Base-by-base conservation (phyloP, 768 basidiomycete species). In the Amanita fuliginea region DNA sequence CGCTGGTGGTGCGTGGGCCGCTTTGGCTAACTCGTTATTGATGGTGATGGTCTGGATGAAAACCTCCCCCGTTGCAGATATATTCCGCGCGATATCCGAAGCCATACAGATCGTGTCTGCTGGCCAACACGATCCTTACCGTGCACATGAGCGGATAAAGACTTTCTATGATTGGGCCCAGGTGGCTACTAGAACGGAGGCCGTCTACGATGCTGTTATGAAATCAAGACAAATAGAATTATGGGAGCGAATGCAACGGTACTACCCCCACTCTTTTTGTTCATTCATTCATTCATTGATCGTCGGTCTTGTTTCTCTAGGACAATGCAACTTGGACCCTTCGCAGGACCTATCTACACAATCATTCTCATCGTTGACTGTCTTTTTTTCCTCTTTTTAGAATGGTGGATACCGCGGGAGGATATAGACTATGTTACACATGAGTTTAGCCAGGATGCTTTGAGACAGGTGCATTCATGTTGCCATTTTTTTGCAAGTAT, bases 351-450 rank as follows among this genome's bases (percentile, higher is more conserved):
- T 1, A 96, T 98, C 39, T 86, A 91, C 58, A 82, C 86, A 7
- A 79, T 84, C 55, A 97, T 98, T 35, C 67, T 96, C 36, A 71
- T 93, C 24, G 88, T 98, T 1, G 85, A 93, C 57, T 91, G 90
- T 60, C 63, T 95, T 6, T 95, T 96, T 64, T 92, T 90, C 62
- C 59, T 81, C 55, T 69, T 89, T 43, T 70, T 99, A 3, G 91
- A 96, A 57, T 87, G 80, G 81, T 81, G 80, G 71, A 75, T 81
- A 60, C 95, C 95, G 0, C 68, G 83, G 41, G 78, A 83, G 18
- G 71, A 81, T 49, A 67, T 96, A 46, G 88, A 95, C 62, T 80
- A 77, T 55, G 92, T 90, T 0, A 66, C 72, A 22, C 68, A 68
- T 48, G 70, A 79, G 46, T 90, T 87, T 86, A 68, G 81, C 49